Conservation (phyloP, 352 stramenopile genomes). For the Phytophthora tentaculata region DNA sequence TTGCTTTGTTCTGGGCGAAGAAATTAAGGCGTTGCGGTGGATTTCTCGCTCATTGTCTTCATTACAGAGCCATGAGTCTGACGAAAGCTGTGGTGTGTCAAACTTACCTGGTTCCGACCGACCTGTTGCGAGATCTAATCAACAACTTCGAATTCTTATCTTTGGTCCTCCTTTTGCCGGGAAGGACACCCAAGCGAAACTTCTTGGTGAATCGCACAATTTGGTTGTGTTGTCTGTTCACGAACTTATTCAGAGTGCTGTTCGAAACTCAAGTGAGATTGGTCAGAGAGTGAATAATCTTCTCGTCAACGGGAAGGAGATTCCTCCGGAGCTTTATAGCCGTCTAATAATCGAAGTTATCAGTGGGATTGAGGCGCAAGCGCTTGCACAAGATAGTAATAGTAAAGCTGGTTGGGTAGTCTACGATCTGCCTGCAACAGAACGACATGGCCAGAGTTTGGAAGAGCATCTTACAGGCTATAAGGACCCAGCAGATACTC, state of each 20-base stretch:
- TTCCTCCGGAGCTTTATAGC: slow-evolving; percentile 64
- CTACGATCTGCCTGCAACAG: slow-evolving; percentile 64
- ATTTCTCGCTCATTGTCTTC: slow-evolving; percentile 27
- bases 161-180: slow-evolving; percentile 69
- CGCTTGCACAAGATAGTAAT: neutral
- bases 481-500: slow-evolving; percentile 46
- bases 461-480: slow-evolving; percentile 66
- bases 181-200: slow-evolving; percentile 58
- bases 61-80: neutral
- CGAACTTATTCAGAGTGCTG: slow-evolving; percentile 39
- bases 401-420: slow-evolving; percentile 64
- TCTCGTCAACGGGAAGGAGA: slow-evolving; percentile 43
- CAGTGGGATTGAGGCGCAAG: slow-evolving; percentile 18
- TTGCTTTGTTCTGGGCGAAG: slow-evolving; percentile 60
- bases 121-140: neutral
- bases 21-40: slow-evolving; percentile 73
- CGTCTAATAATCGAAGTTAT: slow-evolving; percentile 55
- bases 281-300: slow-evolving; percentile 33
- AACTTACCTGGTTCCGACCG: neutral
- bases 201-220: slow-evolving; percentile 58
- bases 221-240: slow-evolving; percentile 62
- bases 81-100: neutral
- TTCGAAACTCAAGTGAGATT: slow-evolving; percentile 40
- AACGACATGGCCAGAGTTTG: slow-evolving; percentile 48
- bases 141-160: slow-evolving; percentile 59